Percentiles rank a stretch among this genome's conserved stretches.
Conservation (phyloP, 139 green algal genomes). For the Chlorella vulgaris region DNA sequence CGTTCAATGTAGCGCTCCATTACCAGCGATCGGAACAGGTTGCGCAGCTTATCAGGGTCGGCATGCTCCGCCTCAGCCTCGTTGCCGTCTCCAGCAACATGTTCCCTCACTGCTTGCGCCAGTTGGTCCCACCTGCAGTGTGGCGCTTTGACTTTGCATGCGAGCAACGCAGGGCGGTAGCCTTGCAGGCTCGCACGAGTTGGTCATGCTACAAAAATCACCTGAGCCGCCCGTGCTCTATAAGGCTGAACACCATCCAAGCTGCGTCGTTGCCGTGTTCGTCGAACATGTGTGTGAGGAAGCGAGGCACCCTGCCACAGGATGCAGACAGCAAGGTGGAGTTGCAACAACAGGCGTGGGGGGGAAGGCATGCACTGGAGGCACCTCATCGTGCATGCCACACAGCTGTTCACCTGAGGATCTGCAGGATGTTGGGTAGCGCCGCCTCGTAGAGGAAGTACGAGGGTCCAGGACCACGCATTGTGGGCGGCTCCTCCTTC, state of each 20-base stretch:
- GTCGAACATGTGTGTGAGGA: conserved; percentile 61
- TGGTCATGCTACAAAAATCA: conserved; percentile 8
- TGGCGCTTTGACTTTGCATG: neutral
- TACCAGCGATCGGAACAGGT: conserved; percentile 31
- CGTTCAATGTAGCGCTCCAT: conserved; percentile 43
- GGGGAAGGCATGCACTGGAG: neutral
- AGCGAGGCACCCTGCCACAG: conserved; percentile 53
- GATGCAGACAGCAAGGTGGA: neutral
- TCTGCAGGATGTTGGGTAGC: conserved; percentile 65
- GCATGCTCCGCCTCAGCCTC: neutral
- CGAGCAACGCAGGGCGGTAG: neutral
- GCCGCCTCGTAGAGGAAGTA: conserved; percentile 60
- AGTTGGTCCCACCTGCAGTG: conserved; percentile 28
- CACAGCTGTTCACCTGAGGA: conserved; percentile 59
- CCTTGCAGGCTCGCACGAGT: neutral
- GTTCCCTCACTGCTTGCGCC: conserved; percentile 2
- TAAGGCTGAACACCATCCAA: conserved; percentile 56
- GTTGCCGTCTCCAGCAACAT: conserved; percentile 6
- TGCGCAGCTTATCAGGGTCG: neutral
- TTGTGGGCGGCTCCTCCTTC: conserved; percentile 51
- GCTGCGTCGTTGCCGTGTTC: conserved; percentile 41
- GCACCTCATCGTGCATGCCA: neutral
- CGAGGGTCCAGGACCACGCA: conserved; percentile 40
- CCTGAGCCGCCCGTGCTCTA: conserved; percentile 67
- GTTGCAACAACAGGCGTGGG: neutral